Base-by-base conservation (phyloP, 768 basidiomycete genomes). In the Boletales sp. region DNA sequence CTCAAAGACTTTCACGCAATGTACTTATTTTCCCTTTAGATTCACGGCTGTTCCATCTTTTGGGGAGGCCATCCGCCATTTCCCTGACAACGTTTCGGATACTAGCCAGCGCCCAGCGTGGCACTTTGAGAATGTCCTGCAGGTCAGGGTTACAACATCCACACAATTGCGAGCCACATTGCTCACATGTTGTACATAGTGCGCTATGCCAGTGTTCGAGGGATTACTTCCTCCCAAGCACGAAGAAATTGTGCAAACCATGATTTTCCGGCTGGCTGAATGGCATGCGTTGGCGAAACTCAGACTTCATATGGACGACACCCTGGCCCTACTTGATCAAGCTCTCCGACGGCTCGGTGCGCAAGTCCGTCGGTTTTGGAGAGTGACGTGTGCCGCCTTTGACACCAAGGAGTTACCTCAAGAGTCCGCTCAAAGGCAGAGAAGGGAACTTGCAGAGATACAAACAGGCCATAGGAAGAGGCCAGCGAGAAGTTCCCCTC, bases 201-300 rank as follows among this genome's bases (percentile, higher is more conserved):
- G 70, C 43, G 56, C 68, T 0, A 60, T 74, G 3, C 73, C 74
- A 0, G 68, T 60, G 0, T 73, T 75, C 29, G 70, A 76, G 7
- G 72, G 67, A 4, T 61, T 78, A 0, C 54, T 75, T 1, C 63
- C 60, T 4, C 48, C 59, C 8, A 43, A 27, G 0, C 57, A 71
- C 17, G 52, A 72, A 1, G 15, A 19, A 1, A 42, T 56, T 2
- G 43, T 71, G 1, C 45, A 55, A 8, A 52, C 55, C 2, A 49
- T 74, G 0, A 40, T 72, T 0, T 61, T 58, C 44, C 34, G 9
- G 2, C 48, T 58, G 2, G 44, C 43, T 6, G 47, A 61, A 45
- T 61, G 59, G 59, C 60, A 61, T 9, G 43, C 51, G 0, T n/a
- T 53, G 4, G 52, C 44, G 0, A 53, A 53, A 8, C 18, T 53